A percentile compares a stretch with the other conserved stretches of the same genome.
phyloP scores from a whole-genome alignment of 345 rosid species.

The Psidium guajava region DNA sequence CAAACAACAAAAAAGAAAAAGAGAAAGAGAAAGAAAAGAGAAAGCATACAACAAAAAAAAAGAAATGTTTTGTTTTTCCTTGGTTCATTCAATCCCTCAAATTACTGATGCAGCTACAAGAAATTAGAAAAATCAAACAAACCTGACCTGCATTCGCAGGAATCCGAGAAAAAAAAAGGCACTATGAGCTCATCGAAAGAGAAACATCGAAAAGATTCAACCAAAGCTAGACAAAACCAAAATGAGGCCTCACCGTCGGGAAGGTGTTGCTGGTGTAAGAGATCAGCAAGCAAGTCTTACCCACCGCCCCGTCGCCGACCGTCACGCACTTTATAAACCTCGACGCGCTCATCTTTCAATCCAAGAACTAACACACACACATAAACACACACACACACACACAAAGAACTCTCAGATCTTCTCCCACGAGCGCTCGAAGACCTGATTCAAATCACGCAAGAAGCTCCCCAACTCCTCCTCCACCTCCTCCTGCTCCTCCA shows the following conservation, averaged over 20 bases:
- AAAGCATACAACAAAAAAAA: not conserved
- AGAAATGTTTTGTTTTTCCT: not conserved
- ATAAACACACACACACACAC: too few species aligned
- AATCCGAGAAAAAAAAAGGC: not conserved
- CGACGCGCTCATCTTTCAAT: conserved; percentile 59
- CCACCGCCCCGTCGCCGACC: conserved; percentile 95
- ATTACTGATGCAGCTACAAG: not conserved
- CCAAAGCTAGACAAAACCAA: too few species aligned
- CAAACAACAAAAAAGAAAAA: not conserved
- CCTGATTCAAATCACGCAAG: too few species aligned
- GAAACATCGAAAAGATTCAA: not conserved
- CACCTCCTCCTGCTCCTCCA: too few species aligned
- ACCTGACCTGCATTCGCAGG: not conserved
- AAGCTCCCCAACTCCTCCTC: too few species aligned
- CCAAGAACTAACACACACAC: too few species aligned
- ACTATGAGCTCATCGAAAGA: not conserved
- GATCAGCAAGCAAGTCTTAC: conserved; percentile 87
- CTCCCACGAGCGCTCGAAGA: too few species aligned
- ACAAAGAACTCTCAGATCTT: too few species aligned
- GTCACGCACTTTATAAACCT: conserved; percentile 40
- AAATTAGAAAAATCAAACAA: too few species aligned
- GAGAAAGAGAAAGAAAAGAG: too few species aligned
- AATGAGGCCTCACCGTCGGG: conserved; percentile 46
- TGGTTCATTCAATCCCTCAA: not conserved
- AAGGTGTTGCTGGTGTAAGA: conserved; percentile 96